Conservation (phyloP, 169 alveolate genomes). For the Plasmodium vivax region DNA sequence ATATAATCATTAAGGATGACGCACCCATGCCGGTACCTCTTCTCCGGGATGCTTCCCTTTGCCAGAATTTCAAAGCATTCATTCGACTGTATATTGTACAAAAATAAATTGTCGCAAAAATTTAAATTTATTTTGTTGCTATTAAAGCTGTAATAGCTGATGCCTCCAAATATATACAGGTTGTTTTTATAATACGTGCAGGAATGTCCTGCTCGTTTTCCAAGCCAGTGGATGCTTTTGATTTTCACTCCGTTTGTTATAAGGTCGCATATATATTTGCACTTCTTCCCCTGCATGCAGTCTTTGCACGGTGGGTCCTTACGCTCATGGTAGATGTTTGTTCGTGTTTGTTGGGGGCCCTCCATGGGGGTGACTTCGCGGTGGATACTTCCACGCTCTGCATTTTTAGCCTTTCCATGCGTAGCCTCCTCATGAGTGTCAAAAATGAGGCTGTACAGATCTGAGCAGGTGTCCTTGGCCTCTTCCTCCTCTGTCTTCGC, state of each 20-base stretch:
- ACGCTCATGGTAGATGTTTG: not conserved
- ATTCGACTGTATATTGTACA: conserved; percentile 64
- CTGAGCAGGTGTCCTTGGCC: not conserved
- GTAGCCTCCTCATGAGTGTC: not conserved
- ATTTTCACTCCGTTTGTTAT: conserved; percentile 25
- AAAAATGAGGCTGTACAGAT: conserved; percentile 21
- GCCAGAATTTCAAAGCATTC: conserved; percentile 60
- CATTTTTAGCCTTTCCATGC: not conserved
- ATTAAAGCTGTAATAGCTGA: conserved; percentile 63
- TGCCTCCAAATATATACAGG: conserved; percentile 70
- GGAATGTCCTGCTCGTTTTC: conserved; percentile 71
- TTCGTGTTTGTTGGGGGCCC: not conserved
- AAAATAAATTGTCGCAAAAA: conserved; percentile 55
- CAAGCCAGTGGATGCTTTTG: conserved; percentile 34
- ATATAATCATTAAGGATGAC: conserved; percentile 62
- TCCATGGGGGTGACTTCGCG: not conserved
- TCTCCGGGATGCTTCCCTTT: conserved; percentile 65
- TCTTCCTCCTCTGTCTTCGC: not conserved
- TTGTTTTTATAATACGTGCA: conserved; percentile 71
- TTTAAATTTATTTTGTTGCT: conserved; percentile 55
- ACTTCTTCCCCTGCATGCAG: conserved; percentile 19
- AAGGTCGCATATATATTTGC: conserved; percentile 54
- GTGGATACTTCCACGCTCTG: not conserved
- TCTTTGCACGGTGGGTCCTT: not conserved
- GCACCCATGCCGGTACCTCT: conserved; percentile 71